Percentiles rank a stretch among this genome's conserved stretches.
Evolutionary conservation across 108 stramenopile genomes (phyloP).

Genomic region (Cyclotella choctawhatcheeana): DNA sequence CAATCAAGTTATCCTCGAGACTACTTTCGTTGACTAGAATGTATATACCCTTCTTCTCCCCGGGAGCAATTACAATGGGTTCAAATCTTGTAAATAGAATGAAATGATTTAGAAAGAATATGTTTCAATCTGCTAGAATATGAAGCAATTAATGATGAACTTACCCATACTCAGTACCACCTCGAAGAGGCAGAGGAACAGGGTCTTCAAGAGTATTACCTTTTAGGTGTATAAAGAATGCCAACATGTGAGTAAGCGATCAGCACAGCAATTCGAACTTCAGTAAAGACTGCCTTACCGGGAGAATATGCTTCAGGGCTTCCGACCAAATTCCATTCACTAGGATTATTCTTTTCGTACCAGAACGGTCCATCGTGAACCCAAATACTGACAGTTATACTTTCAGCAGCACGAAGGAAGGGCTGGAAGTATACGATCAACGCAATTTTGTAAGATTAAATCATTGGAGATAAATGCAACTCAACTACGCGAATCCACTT

Average conservation of each 20-base stretch:
- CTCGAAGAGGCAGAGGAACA: conserved; percentile 12
- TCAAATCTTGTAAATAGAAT: conserved; percentile 13
- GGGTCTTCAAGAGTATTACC: conserved; percentile 19
- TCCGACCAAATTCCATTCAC: conserved; percentile 8
- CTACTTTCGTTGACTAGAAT: conserved; percentile 14
- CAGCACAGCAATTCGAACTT: too few species aligned
- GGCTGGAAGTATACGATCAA: too few species aligned
- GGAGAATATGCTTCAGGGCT: conserved; percentile 25
- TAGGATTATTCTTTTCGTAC: conserved; percentile 31
- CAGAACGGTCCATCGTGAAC: conserved; percentile 18
- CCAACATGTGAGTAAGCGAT: too few species aligned
- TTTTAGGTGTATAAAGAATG: too few species aligned
- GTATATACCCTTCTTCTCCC: conserved; percentile 17
- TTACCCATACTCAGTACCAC: conserved; percentile 26
- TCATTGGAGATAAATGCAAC: too few species aligned
- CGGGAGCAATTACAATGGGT: conserved; percentile 18
- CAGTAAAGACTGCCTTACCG: neutral
- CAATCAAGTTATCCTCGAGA: conserved; percentile 22
- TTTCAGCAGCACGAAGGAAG: conserved; percentile 5
- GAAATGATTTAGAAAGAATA: neutral
- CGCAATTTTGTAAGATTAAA: too few species aligned
- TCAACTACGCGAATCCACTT: too few species aligned
- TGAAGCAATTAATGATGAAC: neutral
- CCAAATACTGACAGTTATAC: conserved; percentile 15
- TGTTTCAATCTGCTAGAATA: neutral